phyloP scores from a whole-genome alignment of 2,329 filamentous ascomycete genomes.

The Epichloe hybrida region DNA sequence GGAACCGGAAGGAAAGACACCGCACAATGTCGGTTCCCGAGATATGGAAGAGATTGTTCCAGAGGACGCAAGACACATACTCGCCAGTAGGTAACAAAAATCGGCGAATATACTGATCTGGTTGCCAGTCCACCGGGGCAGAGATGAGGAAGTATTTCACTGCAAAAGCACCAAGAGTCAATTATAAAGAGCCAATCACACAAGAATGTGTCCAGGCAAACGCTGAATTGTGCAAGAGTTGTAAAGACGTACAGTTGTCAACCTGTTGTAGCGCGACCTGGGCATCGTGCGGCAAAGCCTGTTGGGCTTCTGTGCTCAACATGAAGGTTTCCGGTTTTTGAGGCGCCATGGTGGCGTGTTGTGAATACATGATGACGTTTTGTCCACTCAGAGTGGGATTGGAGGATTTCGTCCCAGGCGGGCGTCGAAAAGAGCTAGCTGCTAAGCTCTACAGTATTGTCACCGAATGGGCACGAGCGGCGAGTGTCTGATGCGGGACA shows the following conservation, averaged over 20 bases:
- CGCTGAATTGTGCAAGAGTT: neutral
- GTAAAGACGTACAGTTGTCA: conserved; percentile 67
- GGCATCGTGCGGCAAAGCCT: conserved; percentile 88
- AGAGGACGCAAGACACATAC: conserved; percentile 96
- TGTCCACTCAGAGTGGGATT: conserved; percentile 7
- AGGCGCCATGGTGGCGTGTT: conserved; percentile 77
- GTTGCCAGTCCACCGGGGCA: conserved; percentile 93
- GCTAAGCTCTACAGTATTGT: neutral
- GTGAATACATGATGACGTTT: conserved; percentile 54
- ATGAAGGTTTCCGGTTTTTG: conserved; percentile 99
- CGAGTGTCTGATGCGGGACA: neutral
- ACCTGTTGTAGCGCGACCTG: conserved; percentile 97
- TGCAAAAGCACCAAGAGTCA: conserved; percentile 22
- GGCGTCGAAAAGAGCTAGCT: neutral
- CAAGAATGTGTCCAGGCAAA: neutral
- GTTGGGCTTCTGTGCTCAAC: conserved; percentile 92
- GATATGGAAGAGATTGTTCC: conserved; percentile 99
- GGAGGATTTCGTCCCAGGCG: neutral
- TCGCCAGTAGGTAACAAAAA: conserved; percentile 94
- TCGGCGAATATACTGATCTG: conserved; percentile 89
- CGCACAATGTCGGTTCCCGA: conserved; percentile 97
- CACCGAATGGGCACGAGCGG: neutral
- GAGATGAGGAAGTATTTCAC: conserved; percentile 99
- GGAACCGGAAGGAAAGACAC: conserved; percentile 95
- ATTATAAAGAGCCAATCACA: neutral